phyloP scores from a whole-genome alignment of 2,329 filamentous ascomycete species.

The Diaporthe citrichinensis region DNA sequence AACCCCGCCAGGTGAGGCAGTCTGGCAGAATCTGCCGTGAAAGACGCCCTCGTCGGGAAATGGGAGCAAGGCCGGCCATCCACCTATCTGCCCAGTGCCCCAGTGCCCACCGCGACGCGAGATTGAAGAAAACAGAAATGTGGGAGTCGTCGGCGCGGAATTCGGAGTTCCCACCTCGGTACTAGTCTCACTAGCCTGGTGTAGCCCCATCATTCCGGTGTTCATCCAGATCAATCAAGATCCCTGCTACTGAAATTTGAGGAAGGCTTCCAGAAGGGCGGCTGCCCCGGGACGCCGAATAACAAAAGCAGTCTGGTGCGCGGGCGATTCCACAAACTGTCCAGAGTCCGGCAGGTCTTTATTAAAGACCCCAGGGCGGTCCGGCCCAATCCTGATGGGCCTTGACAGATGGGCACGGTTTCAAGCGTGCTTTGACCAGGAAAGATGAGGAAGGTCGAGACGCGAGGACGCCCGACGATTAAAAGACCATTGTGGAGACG shows the following conservation, averaged over 20 bases:
- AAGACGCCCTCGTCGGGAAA: background rate
- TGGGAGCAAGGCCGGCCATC: background rate
- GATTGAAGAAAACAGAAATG: slow-evolving; percentile 16
- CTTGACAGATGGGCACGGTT: background rate
- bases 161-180: slow-evolving; percentile 19
- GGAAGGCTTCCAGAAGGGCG: slow-evolving; percentile 35
- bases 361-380: background rate
- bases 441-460: slow-evolving; percentile 27
- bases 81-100: background rate
- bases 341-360: background rate
- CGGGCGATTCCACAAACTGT: background rate
- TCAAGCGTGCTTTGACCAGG: background rate
- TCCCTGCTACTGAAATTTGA: background rate
- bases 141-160: slow-evolving; percentile 11
- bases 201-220: slow-evolving; percentile 13
- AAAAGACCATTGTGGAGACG: slow-evolving; percentile 20
- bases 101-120: slow-evolving; percentile 5
- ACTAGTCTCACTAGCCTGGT: background rate
- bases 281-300: slow-evolving; percentile 17
- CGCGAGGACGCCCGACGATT: background rate
- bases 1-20: background rate
- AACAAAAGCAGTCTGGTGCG: slow-evolving; percentile 10
- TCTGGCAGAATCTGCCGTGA: background rate
- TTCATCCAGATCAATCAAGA: slow-evolving; percentile 11
- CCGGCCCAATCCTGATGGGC: background rate